phyloP scores from a whole-genome alignment of 768 basidiomycete species.

The Podaxis rugospora region DNA sequence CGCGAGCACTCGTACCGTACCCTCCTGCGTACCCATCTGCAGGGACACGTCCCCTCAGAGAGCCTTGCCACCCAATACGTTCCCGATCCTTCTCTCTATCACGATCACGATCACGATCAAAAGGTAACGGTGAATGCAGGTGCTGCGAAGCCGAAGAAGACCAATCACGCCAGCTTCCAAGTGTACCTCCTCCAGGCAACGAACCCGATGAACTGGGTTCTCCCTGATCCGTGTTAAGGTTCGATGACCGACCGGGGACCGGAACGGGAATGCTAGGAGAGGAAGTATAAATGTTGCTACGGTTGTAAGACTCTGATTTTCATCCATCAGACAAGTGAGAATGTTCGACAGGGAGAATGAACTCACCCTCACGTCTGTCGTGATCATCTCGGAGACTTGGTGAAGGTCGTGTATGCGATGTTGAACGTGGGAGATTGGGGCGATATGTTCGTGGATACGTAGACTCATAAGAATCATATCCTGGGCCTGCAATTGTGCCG shows the following conservation, averaged over 20 bases:
- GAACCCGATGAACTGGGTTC: not conserved
- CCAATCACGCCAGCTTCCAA: conserved; percentile 9
- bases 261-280: conserved; percentile 5
- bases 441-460: not conserved
- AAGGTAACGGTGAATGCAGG: not conserved
- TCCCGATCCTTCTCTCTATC: not conserved
- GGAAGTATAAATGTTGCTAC: not conserved
- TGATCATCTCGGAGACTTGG: not conserved
- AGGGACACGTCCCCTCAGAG: not conserved
- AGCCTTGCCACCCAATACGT: not conserved
- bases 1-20: not conserved
- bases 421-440: not conserved
- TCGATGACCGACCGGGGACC: conserved; percentile 2
- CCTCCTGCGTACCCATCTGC: not conserved
- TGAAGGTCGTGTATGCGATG: not conserved
- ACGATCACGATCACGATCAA: not conserved
- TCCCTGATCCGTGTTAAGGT: not conserved
- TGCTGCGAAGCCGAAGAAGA: not conserved
- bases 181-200: not conserved
- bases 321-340: not conserved
- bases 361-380: conserved; percentile 2
- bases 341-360: not conserved
- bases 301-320: not conserved
- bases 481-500: not conserved
- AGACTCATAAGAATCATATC: not conserved